phyloP scores from a whole-genome alignment of 108 stramenopile genomes.

The Skeletonema costatum region DNA sequence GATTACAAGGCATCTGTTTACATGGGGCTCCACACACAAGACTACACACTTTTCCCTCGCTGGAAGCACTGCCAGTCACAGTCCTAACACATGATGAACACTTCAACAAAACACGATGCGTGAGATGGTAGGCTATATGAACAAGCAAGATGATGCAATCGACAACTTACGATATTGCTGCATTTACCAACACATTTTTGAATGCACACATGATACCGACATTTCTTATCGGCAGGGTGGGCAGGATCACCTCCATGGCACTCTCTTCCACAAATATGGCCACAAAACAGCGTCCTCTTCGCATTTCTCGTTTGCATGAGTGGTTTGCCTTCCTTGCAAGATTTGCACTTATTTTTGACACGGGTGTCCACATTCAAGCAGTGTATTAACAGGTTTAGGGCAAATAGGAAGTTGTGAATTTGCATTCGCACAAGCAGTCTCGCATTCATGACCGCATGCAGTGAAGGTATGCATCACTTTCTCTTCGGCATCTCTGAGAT shows the following conservation, averaged over 20 bases:
- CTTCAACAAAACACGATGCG: constrained; percentile 6
- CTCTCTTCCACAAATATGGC: constrained; percentile 34
- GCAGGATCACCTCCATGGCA: constrained; percentile 44
- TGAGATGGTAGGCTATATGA: neutral
- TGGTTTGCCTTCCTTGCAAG: constrained; percentile 1
- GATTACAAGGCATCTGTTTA: constrained; percentile 43
- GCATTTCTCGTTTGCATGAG: constrained; percentile 44
- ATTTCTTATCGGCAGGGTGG: constrained; percentile 34
- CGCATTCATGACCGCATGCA: constrained; percentile 26
- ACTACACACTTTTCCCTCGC: constrained; percentile 38
- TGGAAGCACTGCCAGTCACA: constrained; percentile 62
- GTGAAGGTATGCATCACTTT: constrained; percentile 14
- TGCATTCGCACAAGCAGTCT: constrained; percentile 45
- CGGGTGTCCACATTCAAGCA: constrained; percentile 35
- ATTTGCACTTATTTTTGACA: constrained; percentile 12
- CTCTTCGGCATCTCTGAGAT: constrained; percentile 23
- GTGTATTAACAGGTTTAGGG: constrained; percentile 16
- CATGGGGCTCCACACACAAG: constrained; percentile 60
- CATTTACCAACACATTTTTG: constrained; percentile 35
- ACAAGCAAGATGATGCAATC: neutral
- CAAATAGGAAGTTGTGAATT: constrained; percentile 30
- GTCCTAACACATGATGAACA: constrained; percentile 52
- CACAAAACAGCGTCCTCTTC: constrained; percentile 51
- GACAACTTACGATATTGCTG: constrained; percentile 12
- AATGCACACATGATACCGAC: constrained; percentile 36